Evolutionary conservation across 345 rosid species (phyloP), one percentile per base, ranked within the genome.

Genomic region (Conringia planisiliqua): DNA sequence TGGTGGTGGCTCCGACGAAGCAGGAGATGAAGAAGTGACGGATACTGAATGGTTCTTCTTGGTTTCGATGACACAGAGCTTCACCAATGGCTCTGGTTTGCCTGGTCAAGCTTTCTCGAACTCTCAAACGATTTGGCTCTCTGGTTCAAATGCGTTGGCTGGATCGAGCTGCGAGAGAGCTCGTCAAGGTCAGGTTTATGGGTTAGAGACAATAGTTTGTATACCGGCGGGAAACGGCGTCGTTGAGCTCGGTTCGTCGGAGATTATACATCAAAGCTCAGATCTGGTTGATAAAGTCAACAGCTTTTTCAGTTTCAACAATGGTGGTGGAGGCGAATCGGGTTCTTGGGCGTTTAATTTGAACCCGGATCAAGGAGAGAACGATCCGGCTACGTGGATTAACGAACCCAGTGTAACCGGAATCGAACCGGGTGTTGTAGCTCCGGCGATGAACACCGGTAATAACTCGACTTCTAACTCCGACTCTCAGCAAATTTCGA

Each of bases 11-110:
- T 7, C 55, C 2, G 64, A 69, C 7, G 98, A 88, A 30, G 89
- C 88, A 6, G 83, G 87, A 20, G 98, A 91, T 43, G 97, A 94
- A 65, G 97, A 94, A 62, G 97, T 94, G 44, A 86, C 97, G 9
- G 98, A 94, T 58, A 87, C 90, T 1, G 98, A 93, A 79, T 93
- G 98, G 98, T 93, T 93, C 80, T 93, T 89, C 71, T 85, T 93
- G 22, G 83, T 94, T 32, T 91, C 97, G 4, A 94, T 94, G 97
- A 94, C 95, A 10, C 93, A 91, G 58, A 85, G 93, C 12, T 94
- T 94, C 52, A 70, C 82, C 20, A 83, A 75, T 54, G 95, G 96
- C 9, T 20, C 74, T 42, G 96, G 92, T 32, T 76, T 94, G 13
- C 96, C 96, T 3, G 95, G 95, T n/a, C 93, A 85, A 78, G 91